A percentile compares a stretch with the other conserved stretches of the same genome.
phyloP scores from a whole-genome alignment of 148 eudicot genomes.

The Spergularia marina region DNA sequence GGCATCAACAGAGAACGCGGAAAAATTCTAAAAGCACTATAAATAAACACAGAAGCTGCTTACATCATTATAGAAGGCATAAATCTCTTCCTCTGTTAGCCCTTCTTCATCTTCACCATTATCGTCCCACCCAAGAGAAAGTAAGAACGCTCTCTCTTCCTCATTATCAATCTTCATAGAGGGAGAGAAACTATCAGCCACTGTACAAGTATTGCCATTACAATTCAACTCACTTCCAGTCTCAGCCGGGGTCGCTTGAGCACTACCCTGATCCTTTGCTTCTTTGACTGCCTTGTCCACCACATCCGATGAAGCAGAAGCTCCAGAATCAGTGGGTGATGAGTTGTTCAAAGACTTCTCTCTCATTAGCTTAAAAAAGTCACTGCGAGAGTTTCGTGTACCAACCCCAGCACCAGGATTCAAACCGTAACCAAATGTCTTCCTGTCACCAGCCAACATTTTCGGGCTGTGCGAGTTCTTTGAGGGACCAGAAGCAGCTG shows the following conservation, averaged over 20 bases:
- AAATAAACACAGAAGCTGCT: neutral
- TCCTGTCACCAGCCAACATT: slow-evolving; percentile 30
- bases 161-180: slow-evolving; percentile 42
- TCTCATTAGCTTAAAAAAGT: slow-evolving; percentile 81
- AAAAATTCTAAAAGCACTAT: neutral
- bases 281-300: slow-evolving; percentile 37
- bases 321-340: slow-evolving; percentile 26
- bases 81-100: slow-evolving; percentile 86
- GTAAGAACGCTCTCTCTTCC: slow-evolving; percentile 75
- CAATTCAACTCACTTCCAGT: slow-evolving; percentile 38
- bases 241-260: slow-evolving; percentile 25
- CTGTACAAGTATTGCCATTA: slow-evolving; percentile 40
- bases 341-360: slow-evolving; percentile 47
- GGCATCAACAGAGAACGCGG: neutral
- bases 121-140: slow-evolving; percentile 83
- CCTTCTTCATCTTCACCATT: slow-evolving; percentile 72
- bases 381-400: slow-evolving; percentile 62
- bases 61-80: slow-evolving; percentile 66
- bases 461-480: slow-evolving; percentile 33
- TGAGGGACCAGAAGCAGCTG: slow-evolving; percentile 33
- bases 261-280: slow-evolving; percentile 23
- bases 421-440: slow-evolving; percentile 36
- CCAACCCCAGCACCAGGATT: slow-evolving; percentile 40
- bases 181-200: slow-evolving; percentile 20
- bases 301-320: slow-evolving; percentile 30